Evolutionary conservation across 2,329 filamentous ascomycete genomes (phyloP).

Genomic region (Hymenotorrendiella dingleyae): DNA sequence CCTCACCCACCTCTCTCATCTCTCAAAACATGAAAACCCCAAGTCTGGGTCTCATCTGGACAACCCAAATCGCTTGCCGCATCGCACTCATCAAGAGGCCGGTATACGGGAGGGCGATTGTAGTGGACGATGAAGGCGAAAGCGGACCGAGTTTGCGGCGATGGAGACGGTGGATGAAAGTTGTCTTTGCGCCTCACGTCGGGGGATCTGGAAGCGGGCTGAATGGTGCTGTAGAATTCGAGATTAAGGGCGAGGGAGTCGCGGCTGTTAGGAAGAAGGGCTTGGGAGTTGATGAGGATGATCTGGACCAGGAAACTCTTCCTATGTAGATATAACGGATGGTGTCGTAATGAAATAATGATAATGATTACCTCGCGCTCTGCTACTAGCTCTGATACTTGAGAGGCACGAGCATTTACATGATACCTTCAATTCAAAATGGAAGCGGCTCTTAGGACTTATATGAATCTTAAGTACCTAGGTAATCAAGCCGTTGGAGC

Average conservation of each 20-base stretch:
- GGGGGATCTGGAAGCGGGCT: conserved; percentile 44
- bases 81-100: conserved; percentile 74
- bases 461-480: too few relatives aligned
- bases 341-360: neutral
- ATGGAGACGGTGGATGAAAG: conserved; percentile 75
- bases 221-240: conserved; percentile 59
- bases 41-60: conserved; percentile 82
- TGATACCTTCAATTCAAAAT: too few relatives aligned
- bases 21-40: conserved; percentile 66
- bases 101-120: conserved; percentile 36
- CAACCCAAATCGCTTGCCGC: conserved; percentile 78
- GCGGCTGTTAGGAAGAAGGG: conserved; percentile 25
- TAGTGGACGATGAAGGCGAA: conserved; percentile 35
- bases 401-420: too few relatives aligned
- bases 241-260: conserved; percentile 64
- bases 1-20: conserved; percentile 30
- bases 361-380: too few relatives aligned
- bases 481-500: too few relatives aligned
- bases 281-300: neutral
- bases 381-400: too few relatives aligned
- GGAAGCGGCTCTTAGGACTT: too few relatives aligned
- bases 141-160: conserved; percentile 44
- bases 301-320: too few relatives aligned
- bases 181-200: conserved; percentile 83
- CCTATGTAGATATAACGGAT: too few relatives aligned